These are phyloP conservation scores for Xylaria nigripes DNA, from an alignment of 495 filamentous ascomycete genomes.

Conservation along the genomic window DNA sequence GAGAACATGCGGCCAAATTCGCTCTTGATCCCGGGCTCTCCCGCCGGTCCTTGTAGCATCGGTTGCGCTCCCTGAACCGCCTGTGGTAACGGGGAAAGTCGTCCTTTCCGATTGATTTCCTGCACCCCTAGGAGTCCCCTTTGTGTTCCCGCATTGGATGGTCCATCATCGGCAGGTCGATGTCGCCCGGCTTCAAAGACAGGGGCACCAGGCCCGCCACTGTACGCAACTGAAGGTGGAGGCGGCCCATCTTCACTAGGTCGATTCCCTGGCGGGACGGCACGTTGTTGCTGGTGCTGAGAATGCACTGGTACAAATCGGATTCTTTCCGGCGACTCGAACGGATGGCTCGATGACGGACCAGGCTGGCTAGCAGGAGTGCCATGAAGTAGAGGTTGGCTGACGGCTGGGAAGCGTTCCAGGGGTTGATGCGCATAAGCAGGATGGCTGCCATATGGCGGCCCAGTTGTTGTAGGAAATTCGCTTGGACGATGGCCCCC, in stretches of 20 bases:
- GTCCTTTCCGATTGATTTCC: slow-evolving; percentile 57
- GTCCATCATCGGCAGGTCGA: slow-evolving; percentile 51
- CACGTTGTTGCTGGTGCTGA: slow-evolving; percentile 23
- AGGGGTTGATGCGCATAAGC: slow-evolving; percentile 37
- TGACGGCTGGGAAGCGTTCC: slow-evolving; percentile 39
- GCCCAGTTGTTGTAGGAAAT: slow-evolving; percentile 31
- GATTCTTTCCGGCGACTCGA: slow-evolving; percentile 44
- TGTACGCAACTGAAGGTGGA: slow-evolving; percentile 39
- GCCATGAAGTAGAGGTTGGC: slow-evolving; percentile 36
- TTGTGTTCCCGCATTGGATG: slow-evolving; percentile 36
- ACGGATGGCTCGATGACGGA: slow-evolving; percentile 30
- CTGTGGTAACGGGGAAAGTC: slow-evolving; percentile 74
- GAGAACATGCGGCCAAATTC: slow-evolving; percentile 89
- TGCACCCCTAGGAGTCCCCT: slow-evolving; percentile 49
- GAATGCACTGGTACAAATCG: slow-evolving; percentile 33
- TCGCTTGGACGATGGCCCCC: slow-evolving; percentile 32
- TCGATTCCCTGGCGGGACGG: slow-evolving; percentile 14
- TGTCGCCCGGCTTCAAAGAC: slow-evolving; percentile 34
- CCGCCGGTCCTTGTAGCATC: slow-evolving; percentile 61
- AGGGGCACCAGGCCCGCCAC: slow-evolving; percentile 24
- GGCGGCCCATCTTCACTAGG: slow-evolving; percentile 32
- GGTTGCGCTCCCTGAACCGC: slow-evolving; percentile 87
- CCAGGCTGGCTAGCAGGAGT: slow-evolving; percentile 33
- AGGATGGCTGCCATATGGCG: slow-evolving; percentile 40
- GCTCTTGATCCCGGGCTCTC: slow-evolving; percentile 79